phyloP scores from a whole-genome alignment of 768 basidiomycete species.

The Kwoniella dejecticola region DNA sequence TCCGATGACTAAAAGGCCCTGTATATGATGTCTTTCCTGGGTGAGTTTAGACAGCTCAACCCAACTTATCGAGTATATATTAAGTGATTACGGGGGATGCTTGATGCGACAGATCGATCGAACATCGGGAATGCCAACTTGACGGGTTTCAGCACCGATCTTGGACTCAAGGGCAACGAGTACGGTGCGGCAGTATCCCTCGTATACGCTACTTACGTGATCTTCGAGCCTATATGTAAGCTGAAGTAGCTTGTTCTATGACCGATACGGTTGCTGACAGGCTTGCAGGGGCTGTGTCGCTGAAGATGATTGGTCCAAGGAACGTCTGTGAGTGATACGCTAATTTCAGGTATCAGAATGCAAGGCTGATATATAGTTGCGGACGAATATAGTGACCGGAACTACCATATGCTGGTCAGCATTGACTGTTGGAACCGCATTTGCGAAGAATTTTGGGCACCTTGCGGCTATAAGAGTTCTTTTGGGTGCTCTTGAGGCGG shows the following conservation, averaged over 20 bases:
- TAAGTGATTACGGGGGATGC: too few relatives aligned
- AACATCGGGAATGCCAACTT: constrained; percentile 13
- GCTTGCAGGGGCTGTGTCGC: constrained; percentile 1
- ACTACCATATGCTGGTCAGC: constrained; percentile 17
- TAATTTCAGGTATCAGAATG: background rate
- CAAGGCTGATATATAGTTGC: too few relatives aligned
- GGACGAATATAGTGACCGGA: constrained; percentile 12
- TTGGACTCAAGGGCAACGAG: constrained; percentile 18
- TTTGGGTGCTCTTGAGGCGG: constrained; percentile 31
- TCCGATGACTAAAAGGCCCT: background rate
- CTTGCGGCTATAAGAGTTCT: constrained; percentile 25
- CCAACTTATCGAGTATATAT: background rate
- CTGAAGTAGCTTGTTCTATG: background rate
- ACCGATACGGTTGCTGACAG: background rate
- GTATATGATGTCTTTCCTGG: constrained; percentile 17
- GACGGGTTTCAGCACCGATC: constrained; percentile 9
- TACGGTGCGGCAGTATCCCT: constrained; percentile 60
- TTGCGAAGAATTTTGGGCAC: constrained; percentile 26
- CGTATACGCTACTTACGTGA: constrained; percentile 62
- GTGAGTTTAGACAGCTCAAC: background rate
- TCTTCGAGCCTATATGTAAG: constrained; percentile 13
- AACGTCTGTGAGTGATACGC: constrained; percentile 7
- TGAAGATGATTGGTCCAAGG: constrained; percentile 15
- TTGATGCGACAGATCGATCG: constrained; percentile 10
- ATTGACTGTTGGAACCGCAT: constrained; percentile 26